Percentiles rank a stretch among this genome's conserved stretches.
Evolutionary conservation across 2,329 filamentous ascomycete species (phyloP).

Genomic region (Trichothecium roseum): DNA sequence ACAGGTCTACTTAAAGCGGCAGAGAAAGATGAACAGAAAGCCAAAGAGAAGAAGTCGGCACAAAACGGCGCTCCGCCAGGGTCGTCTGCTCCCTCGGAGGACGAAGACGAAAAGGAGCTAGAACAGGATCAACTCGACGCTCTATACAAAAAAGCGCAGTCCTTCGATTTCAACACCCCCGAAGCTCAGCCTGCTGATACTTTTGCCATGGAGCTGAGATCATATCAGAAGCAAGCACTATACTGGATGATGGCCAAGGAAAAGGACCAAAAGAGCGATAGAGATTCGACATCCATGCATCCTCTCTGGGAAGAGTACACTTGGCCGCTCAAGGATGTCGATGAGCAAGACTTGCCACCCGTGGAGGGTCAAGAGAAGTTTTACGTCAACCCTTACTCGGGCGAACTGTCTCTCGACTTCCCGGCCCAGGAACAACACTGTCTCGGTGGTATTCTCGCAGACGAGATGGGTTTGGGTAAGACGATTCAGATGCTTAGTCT

Average conservation of each 20-base stretch:
- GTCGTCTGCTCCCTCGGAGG: conserved; percentile 55
- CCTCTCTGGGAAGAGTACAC: conserved; percentile 93
- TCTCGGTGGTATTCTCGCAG: conserved; percentile 82
- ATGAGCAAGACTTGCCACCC: conserved; percentile 62
- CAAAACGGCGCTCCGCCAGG: conserved; percentile 15
- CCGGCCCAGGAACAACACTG: conserved; percentile 92
- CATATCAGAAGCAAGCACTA: conserved; percentile 90
- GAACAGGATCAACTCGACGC: conserved; percentile 93
- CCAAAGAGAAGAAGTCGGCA: conserved; percentile 37
- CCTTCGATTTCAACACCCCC: conserved; percentile 89
- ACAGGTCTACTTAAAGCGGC: conserved; percentile 78
- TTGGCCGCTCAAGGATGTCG: conserved; percentile 81
- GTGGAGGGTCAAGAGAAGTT: conserved; percentile 63
- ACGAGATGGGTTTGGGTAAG: conserved; percentile 97
- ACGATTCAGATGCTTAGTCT: conserved; percentile 98
- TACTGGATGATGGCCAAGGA: conserved; percentile 97
- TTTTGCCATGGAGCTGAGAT: conserved; percentile 74
- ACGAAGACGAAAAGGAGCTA: conserved; percentile 85
- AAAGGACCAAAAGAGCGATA: conserved; percentile 60
- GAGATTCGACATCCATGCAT: conserved; percentile 73
- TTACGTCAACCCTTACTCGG: conserved; percentile 95
- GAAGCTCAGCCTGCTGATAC: conserved; percentile 72
- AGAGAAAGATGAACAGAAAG: conserved; percentile 72
- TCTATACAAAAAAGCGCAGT: conserved; percentile 90
- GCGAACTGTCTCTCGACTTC: conserved; percentile 84